Evolutionary conservation across 495 filamentous ascomycete species (phyloP), one percentile per base, ranked within the genome.

Genomic region (Bombardia bombarda): DNA sequence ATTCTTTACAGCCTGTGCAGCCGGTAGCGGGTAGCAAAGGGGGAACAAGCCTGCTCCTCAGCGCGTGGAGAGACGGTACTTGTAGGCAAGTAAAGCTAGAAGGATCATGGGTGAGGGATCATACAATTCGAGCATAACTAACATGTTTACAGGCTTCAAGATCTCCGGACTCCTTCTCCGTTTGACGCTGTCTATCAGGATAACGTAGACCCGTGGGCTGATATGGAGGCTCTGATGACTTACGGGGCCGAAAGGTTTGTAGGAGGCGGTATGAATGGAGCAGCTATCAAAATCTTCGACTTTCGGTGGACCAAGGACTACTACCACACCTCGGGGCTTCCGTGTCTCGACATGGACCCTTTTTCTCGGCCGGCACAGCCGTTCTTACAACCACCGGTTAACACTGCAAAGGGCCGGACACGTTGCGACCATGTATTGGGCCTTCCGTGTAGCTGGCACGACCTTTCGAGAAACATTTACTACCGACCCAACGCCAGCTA

Each of bases 11-110:
- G 38, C 65, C 67, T 0, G 53, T 72, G 1, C 49, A 60, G 40
- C 43, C 48, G 19, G 41, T 50, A 14, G 53, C 52, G 4, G 31
- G 60, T 13, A 55, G 40, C 3, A 48, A 33, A 18, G 54, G 60
- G 6, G 47, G 55, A 1, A 64, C 58, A 4, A 63, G 52, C 14
- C 33, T 64, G 14, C 42, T 72, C n/a, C 66, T 73, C 17, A 70
- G 63, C 33, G 58, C 63, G 3, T 73, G 70, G 70, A 54, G 65
- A 28, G 70, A 71, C 25, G 70, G 70, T 2, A 70, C 58, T 2
- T 51, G 17, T n/a, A n/a, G n/a, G n/a, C n/a, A n/a, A n/a, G n/a
- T n/a, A n/a, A n/a, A 28, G 10, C 23, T 32, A 9, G 19, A 3
- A 23, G 2, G 8, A 4, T 14, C 13, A 22, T 1, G 19, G 16